Evolutionary conservation across 306 rosid species (phyloP).

Genomic region (Quercus engelmannii): DNA sequence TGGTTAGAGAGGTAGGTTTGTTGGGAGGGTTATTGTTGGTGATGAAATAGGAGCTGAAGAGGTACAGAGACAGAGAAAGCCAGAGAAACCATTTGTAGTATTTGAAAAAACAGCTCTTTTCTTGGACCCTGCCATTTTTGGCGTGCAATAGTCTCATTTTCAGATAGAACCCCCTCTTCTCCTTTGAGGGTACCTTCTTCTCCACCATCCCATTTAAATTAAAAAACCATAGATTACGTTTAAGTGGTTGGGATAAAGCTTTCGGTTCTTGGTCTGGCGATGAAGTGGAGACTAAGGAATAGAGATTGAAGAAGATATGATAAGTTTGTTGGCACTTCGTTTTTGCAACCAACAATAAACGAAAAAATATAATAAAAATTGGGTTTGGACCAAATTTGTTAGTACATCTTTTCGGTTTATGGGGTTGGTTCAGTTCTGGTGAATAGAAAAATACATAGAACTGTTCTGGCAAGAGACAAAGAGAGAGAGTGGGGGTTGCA

Average conservation of each 20-base stretch:
- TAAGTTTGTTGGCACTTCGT: conserved; percentile 55
- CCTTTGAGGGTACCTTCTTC: conserved; percentile 32
- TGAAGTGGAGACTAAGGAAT: conserved; percentile 70
- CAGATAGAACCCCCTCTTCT: conserved; percentile 53
- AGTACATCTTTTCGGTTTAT: not conserved
- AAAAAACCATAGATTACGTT: not conserved
- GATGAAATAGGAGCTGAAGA: conserved; percentile 70
- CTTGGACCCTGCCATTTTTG: conserved; percentile 58
- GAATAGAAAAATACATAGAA: not conserved
- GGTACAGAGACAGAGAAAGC: conserved; percentile 70
- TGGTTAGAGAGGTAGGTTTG: conserved; percentile 17
- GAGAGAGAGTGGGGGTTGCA: not conserved
- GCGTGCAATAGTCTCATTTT: conserved; percentile 69
- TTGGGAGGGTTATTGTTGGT: conserved; percentile 26
- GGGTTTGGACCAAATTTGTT: not conserved
- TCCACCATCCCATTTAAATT: conserved; percentile 50
- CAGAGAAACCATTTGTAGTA: conserved; percentile 85
- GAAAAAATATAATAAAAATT: not conserved
- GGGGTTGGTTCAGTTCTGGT: conserved; percentile 1
- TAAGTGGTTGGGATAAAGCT: conserved; percentile 49
- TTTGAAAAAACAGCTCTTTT: conserved; percentile 43
- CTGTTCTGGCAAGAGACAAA: not conserved
- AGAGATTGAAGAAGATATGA: conserved; percentile 29
- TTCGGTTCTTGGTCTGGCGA: conserved; percentile 56
- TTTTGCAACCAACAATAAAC: conserved; percentile 23